phyloP scores from a whole-genome alignment of 129 eudicot genomes.

The Chrysanthemum makinoi region DNA sequence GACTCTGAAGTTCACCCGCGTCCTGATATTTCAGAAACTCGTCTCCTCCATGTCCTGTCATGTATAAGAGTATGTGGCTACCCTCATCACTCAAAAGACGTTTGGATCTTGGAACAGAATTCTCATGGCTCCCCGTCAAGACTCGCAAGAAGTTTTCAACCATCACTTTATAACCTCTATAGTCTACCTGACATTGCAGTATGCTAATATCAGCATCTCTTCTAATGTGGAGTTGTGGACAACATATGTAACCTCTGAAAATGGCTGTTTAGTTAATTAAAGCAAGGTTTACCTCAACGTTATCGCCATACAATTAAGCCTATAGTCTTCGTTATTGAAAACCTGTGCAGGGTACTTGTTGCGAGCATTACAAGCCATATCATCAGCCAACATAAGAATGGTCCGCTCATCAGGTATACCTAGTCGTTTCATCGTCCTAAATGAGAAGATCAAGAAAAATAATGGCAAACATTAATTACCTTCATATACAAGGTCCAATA shows the following conservation, averaged over 20 bases:
- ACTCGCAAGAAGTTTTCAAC: conserved; percentile 90
- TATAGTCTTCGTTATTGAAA: conserved; percentile 94
- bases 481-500: neutral
- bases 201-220: conserved; percentile 23
- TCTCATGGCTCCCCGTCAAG: conserved; percentile 94
- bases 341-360: conserved; percentile 99
- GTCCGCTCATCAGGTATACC: conserved; percentile 99
- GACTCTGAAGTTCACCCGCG: conserved; percentile 96
- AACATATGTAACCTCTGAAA: neutral
- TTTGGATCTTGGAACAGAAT: conserved; percentile 92
- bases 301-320: conserved; percentile 95
- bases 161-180: conserved; percentile 97
- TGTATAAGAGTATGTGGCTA: conserved; percentile 85
- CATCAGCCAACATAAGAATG: conserved; percentile 98
- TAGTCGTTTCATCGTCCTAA: conserved; percentile 87
- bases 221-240: neutral
- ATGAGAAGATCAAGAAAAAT: conserved; percentile 11
- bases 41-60: conserved; percentile 99
- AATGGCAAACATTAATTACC: neutral
- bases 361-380: conserved; percentile 97
- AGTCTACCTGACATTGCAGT: conserved; percentile 70
- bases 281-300: conserved; percentile 70
- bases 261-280: conserved; percentile 1
- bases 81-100: conserved; percentile 98
- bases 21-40: conserved; percentile 96